Percentiles rank a stretch among this genome's conserved stretches.
Conservation (phyloP, 306 rosid species). For the Prunus fruticosa region DNA sequence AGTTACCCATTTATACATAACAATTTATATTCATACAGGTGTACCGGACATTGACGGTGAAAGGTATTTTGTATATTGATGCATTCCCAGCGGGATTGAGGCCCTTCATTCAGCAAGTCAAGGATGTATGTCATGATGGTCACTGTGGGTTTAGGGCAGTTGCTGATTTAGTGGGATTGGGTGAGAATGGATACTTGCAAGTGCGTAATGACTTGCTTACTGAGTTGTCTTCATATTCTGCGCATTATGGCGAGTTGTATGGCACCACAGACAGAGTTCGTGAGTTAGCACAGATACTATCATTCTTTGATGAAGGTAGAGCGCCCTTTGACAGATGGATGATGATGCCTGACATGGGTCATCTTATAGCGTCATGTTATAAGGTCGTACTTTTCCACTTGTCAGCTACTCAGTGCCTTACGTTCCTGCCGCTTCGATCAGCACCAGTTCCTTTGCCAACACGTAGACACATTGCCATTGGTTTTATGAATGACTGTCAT, state of each 20-base stretch:
- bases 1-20: background rate
- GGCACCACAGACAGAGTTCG: slow-evolving; percentile 14
- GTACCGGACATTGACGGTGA: background rate
- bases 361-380: slow-evolving; percentile 19
- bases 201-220: slow-evolving; percentile 16
- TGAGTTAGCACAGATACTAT: slow-evolving; percentile 14
- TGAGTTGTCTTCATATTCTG: slow-evolving; percentile 18
- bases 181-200: slow-evolving; percentile 14
- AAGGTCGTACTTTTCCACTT: slow-evolving; percentile 14
- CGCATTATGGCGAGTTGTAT: slow-evolving; percentile 11
- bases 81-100: slow-evolving; percentile 4
- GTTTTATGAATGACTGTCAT: slow-evolving; percentile 16
- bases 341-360: slow-evolving; percentile 21
- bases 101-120: slow-evolving; percentile 4
- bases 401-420: slow-evolving; percentile 14
- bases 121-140: slow-evolving; percentile 16
- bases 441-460: slow-evolving; percentile 6
- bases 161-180: slow-evolving; percentile 14
- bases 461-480: slow-evolving; percentile 15
- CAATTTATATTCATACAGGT: slow-evolving; percentile 2
- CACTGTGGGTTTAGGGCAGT: slow-evolving; percentile 17
- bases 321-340: slow-evolving; percentile 10
- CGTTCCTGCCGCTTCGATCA: slow-evolving; percentile 9
- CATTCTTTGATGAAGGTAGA: slow-evolving; percentile 10
- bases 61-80: background rate